These are phyloP conservation scores for Sphagnurus paluster DNA, from an alignment of 1,284 basidiomycete species.

Conservation along the genomic window DNA sequence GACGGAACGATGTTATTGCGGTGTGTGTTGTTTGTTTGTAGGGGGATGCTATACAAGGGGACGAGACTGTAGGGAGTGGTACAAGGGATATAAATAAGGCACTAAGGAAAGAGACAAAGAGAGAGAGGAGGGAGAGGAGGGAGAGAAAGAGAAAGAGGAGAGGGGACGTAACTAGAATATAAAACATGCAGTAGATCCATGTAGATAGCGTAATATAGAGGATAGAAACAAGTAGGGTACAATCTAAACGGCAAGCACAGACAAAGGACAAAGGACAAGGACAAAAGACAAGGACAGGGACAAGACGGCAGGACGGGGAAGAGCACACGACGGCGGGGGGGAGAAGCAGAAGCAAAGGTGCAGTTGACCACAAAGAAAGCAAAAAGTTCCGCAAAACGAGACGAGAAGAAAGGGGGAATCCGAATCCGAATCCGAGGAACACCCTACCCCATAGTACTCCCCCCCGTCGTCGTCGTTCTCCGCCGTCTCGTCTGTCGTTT, in stretches of 20 bases:
- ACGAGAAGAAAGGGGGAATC: constrained; percentile 29
- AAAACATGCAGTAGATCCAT: constrained; percentile 38
- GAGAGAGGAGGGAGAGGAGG: constrained; percentile 22
- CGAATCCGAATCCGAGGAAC: not conserved
- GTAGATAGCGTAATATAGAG: constrained; percentile 32
- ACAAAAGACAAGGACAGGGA: constrained; percentile 15
- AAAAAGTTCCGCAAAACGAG: constrained; percentile 31
- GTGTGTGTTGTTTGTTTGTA: too few relatives aligned
- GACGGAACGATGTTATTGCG: too few relatives aligned
- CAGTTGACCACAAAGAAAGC: constrained; percentile 21
- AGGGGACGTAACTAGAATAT: constrained; percentile 26
- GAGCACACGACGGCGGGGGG: constrained; percentile 13
- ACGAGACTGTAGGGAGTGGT: constrained; percentile 28
- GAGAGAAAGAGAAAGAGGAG: too few relatives aligned
- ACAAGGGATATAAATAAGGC: constrained; percentile 29
- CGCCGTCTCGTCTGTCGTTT: constrained; percentile 57
- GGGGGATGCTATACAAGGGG: constrained; percentile 29
- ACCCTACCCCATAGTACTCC: constrained; percentile 5
- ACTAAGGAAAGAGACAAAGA: too few relatives aligned
- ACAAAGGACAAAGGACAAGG: constrained; percentile 33
- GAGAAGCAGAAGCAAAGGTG: too few relatives aligned
- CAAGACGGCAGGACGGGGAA: constrained; percentile 22
- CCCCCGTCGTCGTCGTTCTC: constrained; percentile 39
- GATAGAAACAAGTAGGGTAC: constrained; percentile 41
- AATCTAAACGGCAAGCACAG: constrained; percentile 45